Conservation (phyloP, 2,329 filamentous ascomycete genomes). For the Xylariaceae sp. region DNA sequence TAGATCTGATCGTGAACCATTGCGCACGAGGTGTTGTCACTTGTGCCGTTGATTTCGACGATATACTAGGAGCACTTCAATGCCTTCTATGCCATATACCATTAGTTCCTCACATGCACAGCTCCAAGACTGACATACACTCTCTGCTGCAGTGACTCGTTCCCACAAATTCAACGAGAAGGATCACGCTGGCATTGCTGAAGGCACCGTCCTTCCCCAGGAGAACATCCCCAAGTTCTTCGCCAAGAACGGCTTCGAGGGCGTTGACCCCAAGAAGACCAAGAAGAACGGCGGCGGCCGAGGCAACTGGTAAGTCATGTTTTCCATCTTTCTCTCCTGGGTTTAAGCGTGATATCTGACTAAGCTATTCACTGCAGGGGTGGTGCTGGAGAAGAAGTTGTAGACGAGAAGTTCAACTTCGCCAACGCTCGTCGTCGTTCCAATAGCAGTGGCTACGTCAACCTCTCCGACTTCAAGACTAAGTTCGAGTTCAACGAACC, state of each 20-base stretch:
- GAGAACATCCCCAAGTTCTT: constrained; percentile 89
- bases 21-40: too few species aligned
- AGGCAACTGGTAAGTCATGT: constrained; percentile 76
- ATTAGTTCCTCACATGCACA: too few species aligned
- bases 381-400: constrained; percentile 73
- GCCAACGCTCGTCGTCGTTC: constrained; percentile 84
- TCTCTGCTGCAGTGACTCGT: constrained; percentile 72
- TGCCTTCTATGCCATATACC: too few species aligned
- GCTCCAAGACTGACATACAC: constrained; percentile 7
- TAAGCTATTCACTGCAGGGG: constrained; percentile 70
- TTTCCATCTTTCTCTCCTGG: neutral
- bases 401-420: constrained; percentile 80
- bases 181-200: constrained; percentile 75
- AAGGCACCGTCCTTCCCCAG: constrained; percentile 64
- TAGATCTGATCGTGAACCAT: too few species aligned
- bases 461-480: constrained; percentile 80
- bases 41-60: too few species aligned
- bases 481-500: constrained; percentile 91
- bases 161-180: constrained; percentile 95
- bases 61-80: too few species aligned
- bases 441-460: constrained; percentile 76
- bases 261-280: constrained; percentile 82
- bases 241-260: constrained; percentile 77
- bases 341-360: neutral
- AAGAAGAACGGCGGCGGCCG: constrained; percentile 96